Base-by-base conservation (phyloP, 2,329 filamentous ascomycete genomes). In the Phaeosphaeria sp. region DNA sequence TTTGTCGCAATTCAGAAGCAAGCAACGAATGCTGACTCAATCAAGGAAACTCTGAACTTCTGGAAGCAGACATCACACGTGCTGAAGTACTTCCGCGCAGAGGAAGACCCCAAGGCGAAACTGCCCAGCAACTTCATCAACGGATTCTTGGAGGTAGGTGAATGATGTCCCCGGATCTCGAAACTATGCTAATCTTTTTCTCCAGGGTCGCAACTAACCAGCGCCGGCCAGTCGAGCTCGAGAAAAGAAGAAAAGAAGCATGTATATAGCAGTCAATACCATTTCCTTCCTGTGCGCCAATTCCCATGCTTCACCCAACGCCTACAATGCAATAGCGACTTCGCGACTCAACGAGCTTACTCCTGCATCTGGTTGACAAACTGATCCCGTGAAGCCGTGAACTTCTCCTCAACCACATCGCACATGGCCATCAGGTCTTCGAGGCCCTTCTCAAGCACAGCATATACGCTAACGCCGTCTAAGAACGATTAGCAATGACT, bases 21-120 rank as follows among this genome's bases (percentile, higher is more conserved):
- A 36, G 11, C 30, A 36, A 7, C 30, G 15, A 7, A 13, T 6
- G 54, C 51, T 52, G 43, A 51, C 47, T 17, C 21, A 6, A 25
- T 56, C 69, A 97, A n/a, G 93, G 95, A 99, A 85, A 99, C 91
- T 53, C 88, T 99, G 84, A 99, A 99, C 83, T 99, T 91, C 85
- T 99, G 95, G 95, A 97, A 97, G 82, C 95, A 99, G 81, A 85
- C 93, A 61, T 91, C 91, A 64, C 95, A 99, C 78, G 86, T 99
- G 69, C 92, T 99, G 86, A 93, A 95, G 72, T 99, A 97, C 81
- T 99, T 98, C 86, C 89, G 93, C 76, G 86, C 89, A 71, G 93
- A 98, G 79, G 92, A 88, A 83, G 92, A 87, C 78, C 90, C 84
- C 78, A 92, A 83, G 67, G 84, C 87, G 69, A 88, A 87, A 77